phyloP scores from a whole-genome alignment of 1,284 basidiomycete species.

The Cutaneotrichosporon arboriforme region DNA sequence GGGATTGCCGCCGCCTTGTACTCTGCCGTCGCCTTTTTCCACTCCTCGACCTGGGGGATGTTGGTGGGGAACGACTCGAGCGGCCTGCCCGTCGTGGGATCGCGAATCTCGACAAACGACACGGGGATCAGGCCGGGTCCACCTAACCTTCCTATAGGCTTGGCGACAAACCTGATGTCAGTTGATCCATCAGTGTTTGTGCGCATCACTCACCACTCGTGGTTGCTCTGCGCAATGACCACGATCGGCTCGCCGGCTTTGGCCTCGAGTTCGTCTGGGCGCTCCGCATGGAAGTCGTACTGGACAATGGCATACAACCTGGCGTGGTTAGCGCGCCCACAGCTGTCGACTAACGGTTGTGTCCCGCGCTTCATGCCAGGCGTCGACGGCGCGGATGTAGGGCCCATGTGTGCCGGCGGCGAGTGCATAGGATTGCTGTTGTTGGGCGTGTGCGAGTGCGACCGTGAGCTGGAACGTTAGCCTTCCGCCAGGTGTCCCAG shows the following conservation, averaged over 20 bases:
- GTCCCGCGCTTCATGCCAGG: constrained; percentile 13
- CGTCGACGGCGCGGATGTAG: constrained; percentile 7
- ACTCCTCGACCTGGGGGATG: constrained; percentile 92
- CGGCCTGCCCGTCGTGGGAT: constrained; percentile 75
- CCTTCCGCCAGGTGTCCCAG: not conserved
- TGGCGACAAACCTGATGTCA: constrained; percentile 57
- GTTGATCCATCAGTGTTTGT: not conserved
- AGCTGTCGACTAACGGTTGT: constrained; percentile 20
- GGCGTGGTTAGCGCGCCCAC: not conserved
- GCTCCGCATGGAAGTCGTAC: constrained; percentile 91
- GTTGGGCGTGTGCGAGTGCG: not conserved
- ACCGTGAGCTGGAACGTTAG: constrained; percentile 5
- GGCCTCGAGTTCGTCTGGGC: constrained; percentile 92
- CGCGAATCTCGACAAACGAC: constrained; percentile 91
- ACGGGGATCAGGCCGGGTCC: constrained; percentile 95
- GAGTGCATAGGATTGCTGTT: constrained; percentile 5
- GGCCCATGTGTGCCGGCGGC: constrained; percentile 3
- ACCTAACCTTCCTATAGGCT: constrained; percentile 89
- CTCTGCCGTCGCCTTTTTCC: constrained; percentile 90
- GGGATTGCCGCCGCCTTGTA: constrained; percentile 97
- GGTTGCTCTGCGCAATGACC: constrained; percentile 50
- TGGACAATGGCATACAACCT: constrained; percentile 80
- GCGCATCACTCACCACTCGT: constrained; percentile 47
- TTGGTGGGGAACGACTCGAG: constrained; percentile 65
- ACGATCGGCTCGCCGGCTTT: constrained; percentile 91